A percentile compares a stretch with the other conserved stretches of the same genome.
Conservation (phyloP, 1,284 basidiomycete species). For the Violaceomyces palustris region DNA sequence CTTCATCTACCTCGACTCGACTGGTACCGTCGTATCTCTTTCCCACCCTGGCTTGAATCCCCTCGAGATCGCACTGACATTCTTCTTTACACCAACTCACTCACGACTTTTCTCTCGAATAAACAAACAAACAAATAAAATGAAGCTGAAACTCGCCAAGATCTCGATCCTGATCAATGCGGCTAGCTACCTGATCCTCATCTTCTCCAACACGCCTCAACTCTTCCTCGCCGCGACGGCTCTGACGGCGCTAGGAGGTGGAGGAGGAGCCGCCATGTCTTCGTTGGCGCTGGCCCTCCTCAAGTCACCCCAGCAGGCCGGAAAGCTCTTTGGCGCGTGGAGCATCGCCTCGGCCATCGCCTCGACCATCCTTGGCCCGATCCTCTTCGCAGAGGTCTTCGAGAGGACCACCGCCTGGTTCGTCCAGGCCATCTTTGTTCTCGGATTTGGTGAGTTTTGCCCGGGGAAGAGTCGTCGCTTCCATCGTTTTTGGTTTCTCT, state of each 20-base stretch:
- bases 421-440: constrained; percentile 33
- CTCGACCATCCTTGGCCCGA: constrained; percentile 40
- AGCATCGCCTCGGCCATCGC: constrained; percentile 41
- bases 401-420: constrained; percentile 23
- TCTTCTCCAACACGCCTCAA: constrained; percentile 17
- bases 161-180: constrained; percentile 22
- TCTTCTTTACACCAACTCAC: too few relatives aligned
- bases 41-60: too few relatives aligned
- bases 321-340: constrained; percentile 50
- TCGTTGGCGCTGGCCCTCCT: constrained; percentile 46
- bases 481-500: too few relatives aligned
- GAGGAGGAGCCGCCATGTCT: constrained; percentile 45
- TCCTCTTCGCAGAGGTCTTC: constrained; percentile 42
- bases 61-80: too few relatives aligned
- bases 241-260: constrained; percentile 33
- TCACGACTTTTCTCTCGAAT: too few relatives aligned
- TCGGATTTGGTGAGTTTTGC: constrained; percentile 11
- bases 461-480: not conserved
- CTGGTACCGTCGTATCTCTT: too few relatives aligned
- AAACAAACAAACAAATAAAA: too few relatives aligned
- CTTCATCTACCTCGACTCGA: too few relatives aligned
- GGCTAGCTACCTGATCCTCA: constrained; percentile 13
- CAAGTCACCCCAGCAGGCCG: constrained; percentile 38
- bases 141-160: constrained; percentile 21
- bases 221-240: constrained; percentile 25